Evolutionary conservation across 106 monocot species (phyloP), one percentile per base, ranked within the genome.

Genomic region (Dioscorea zingiberensis): DNA sequence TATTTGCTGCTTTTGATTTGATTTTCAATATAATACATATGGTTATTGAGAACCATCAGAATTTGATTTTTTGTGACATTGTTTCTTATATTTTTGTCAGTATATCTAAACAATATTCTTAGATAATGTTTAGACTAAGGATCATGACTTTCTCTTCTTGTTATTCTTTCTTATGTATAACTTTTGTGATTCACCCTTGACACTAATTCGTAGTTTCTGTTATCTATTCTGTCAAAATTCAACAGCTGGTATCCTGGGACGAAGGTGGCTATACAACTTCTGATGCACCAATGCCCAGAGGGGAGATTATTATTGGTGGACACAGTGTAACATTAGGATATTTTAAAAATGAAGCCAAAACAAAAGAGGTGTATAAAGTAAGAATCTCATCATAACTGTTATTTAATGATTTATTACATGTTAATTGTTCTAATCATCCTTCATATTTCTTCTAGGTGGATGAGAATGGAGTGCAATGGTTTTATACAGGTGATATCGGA

Each of bases 401-500:
- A 13, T 59, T 13, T n/a, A 27, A 32, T 18, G n/a, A 21, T 66
- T 4, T 59, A 56, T 23, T 46, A 13, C 15, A n/a, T 47, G 1
- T 11, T 9, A 56, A 27, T 7, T 10, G 6, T 18, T 54, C 13
- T 47, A 64, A 63, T 38, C 28, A 25, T 59, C 25, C 7, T n/a
- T 38, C 15, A 25, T 0, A 23, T 68, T 68, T 67, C 19, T 23
- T 54, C 4, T n/a, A 89, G 88, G 78, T 89, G 16, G 85, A 90
- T 66, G 90, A 85, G 64, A 83, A 59, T 51, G 90, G 85, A 32
- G 83, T 76, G 24, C 63, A 72, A n/a, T 85, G 90, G 90, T 90
- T 90, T 56, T 85, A 74, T 55, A 80, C 90, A 22, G 90, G 90
- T n/a, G 85, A 90, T 55, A 80, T 90, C 25, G 85, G 85, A 7